phyloP scores from a whole-genome alignment of 2,329 filamentous ascomycete genomes.

The Neopestalotiopsis clavispora region DNA sequence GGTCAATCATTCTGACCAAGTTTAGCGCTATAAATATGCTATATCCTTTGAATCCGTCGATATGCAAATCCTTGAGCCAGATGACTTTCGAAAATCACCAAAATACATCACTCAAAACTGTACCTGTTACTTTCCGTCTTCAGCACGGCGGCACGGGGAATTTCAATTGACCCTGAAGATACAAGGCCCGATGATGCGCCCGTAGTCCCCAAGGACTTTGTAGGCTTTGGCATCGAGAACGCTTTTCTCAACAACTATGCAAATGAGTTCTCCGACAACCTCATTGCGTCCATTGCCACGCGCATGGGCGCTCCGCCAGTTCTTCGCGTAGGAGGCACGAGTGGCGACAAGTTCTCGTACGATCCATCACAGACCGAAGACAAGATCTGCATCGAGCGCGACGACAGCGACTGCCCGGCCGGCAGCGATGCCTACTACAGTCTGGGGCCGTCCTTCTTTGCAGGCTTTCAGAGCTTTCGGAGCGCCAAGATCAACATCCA shows the following conservation, averaged over 20 bases:
- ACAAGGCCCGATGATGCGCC: neutral
- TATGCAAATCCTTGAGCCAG: neutral
- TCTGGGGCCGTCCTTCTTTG: slow-evolving; percentile 18
- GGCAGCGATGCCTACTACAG: slow-evolving; percentile 14
- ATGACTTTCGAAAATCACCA: neutral
- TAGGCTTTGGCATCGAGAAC: slow-evolving; percentile 19
- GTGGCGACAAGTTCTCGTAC: slow-evolving; percentile 19
- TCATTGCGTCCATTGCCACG: slow-evolving; percentile 10
- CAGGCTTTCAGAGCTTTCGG: slow-evolving; percentile 17
- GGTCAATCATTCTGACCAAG: neutral
- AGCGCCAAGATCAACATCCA: slow-evolving; percentile 19
- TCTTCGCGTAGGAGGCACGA: slow-evolving; percentile 21
- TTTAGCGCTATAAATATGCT: neutral
- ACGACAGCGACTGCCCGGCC: slow-evolving; percentile 12
- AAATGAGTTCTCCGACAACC: slow-evolving; percentile 19
- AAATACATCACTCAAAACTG: neutral
- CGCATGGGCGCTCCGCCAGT: slow-evolving; percentile 16
- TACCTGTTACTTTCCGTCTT: neutral
- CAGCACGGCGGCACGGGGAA: neutral
- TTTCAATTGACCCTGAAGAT: neutral
- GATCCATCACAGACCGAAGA: slow-evolving; percentile 11
- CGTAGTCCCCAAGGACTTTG: slow-evolving; percentile 18
- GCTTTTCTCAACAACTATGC: slow-evolving; percentile 20
- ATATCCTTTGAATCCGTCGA: neutral
- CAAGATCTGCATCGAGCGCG: slow-evolving; percentile 11